Evolutionary conservation across 2,329 filamentous ascomycete species (phyloP).

Genomic region (Botrytis tulipae): DNA sequence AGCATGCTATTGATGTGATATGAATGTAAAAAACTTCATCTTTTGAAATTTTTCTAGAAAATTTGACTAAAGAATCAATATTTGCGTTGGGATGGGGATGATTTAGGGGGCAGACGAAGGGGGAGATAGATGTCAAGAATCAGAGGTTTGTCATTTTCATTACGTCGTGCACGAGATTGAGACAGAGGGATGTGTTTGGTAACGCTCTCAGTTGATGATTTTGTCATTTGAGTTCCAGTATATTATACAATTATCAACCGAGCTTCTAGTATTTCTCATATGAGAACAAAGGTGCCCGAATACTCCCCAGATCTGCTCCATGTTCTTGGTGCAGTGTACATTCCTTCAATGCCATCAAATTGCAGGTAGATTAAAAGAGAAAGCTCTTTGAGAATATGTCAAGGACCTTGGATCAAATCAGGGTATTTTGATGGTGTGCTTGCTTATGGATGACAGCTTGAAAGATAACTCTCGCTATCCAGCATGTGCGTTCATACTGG

Average conservation of each 20-base stretch:
- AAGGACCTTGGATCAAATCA: not conserved
- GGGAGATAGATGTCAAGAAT: not conserved
- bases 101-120: not conserved
- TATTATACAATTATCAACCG: not conserved
- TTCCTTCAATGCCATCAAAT: not conserved
- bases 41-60: not conserved
- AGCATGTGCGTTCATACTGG: not conserved
- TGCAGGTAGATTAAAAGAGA: not conserved
- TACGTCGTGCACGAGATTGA: not conserved
- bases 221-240: not conserved
- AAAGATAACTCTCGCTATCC: too few relatives aligned
- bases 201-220: rapidly evolving
- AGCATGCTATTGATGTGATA: not conserved
- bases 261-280: not conserved
- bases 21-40: not conserved
- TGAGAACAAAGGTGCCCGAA: not conserved
- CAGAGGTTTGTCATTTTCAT: not conserved
- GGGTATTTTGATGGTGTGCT: not conserved
- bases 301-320: not conserved
- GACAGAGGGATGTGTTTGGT: rapidly evolving
- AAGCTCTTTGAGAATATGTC: not conserved
- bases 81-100: not conserved
- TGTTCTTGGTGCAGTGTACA: not conserved
- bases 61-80: not conserved
- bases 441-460: not conserved